Base-by-base conservation (phyloP, 2,329 filamentous ascomycete genomes). In the Stromatinia cepivora region DNA sequence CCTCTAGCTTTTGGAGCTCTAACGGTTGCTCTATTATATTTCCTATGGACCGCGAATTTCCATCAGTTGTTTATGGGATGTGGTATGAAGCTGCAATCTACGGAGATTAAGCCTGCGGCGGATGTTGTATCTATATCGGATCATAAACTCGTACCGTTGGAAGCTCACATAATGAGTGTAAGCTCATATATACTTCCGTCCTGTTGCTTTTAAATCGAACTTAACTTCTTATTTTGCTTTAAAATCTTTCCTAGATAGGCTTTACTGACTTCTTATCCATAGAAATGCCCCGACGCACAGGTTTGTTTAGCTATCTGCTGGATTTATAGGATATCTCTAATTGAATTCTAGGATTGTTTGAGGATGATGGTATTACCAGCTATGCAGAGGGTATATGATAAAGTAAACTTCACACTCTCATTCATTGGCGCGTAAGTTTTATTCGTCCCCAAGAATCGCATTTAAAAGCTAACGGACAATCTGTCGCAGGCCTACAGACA, bases 131-230 rank as follows among this genome's bases (percentile, higher is more conserved):
- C 36, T 28, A 34, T 52, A 59, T 59, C 45, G 10, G 31, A 48
- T 61, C 69, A 70, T 34, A 54, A 62, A 39, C 80, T 84, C 70
- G 90, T 98, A 6, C 91, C 93, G 5, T 81, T 99, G 2, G 95
- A 99, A 79, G 92, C 93, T 69, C 94, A 98, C 79, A 95, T 98
- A 75, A 99, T 98, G 90, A 98, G n/a, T 57, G 54, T 57, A 39
- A 57, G 54, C 11, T 57, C 15, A 39, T 42, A 17, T 42, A 17
- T 42, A 17, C 13, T 42, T 15, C 39, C 17, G n/a, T 9, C 39
- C 39, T 42, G n/a, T 9, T 13, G 11, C 22, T n/a, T 36, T 34
- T 4, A 31, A 57, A n/a, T 22, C 13, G 20, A 36, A 11, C 36
- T 57, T 22, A 6, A 42, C 13, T 17, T 13, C 20, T n/a, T n/a